Percentiles rank a stretch among this genome's conserved stretches.
Evolutionary conservation across 257 asterid species (phyloP).

Genomic region (Nicotiana paniculata): DNA sequence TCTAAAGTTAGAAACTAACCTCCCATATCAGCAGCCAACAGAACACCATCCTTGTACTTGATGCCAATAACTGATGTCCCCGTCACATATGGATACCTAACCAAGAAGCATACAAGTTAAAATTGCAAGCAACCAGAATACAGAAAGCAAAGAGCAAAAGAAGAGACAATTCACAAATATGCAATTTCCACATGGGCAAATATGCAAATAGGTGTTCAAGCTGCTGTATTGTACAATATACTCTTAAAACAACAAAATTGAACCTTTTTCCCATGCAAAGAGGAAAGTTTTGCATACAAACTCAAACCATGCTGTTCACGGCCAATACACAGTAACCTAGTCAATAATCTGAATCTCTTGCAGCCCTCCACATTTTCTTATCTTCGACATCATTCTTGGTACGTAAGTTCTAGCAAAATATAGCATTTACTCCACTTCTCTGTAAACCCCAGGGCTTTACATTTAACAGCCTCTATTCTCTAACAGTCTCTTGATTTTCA

Average conservation of each 20-base stretch:
- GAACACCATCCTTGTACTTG: constrained; percentile 88
- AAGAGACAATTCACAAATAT: background rate
- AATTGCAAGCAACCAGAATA: background rate
- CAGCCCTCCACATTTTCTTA: background rate
- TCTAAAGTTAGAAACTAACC: constrained; percentile 29
- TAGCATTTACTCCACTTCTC: background rate
- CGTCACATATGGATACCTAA: constrained; percentile 74
- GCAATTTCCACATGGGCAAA: background rate
- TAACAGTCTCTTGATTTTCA: background rate
- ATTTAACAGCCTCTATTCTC: background rate
- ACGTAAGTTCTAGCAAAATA: background rate
- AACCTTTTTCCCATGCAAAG: background rate
- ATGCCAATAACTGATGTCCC: constrained; percentile 87
- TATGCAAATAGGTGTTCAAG: background rate
- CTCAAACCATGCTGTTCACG: background rate
- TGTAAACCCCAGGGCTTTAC: background rate
- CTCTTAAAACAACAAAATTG: background rate
- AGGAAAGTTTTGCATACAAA: background rate
- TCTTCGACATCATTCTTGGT: background rate
- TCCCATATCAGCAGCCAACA: constrained; percentile 93
- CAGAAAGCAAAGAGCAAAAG: background rate
- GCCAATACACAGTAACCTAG: background rate
- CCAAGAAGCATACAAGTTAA: constrained; percentile 8
- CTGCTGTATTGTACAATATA: background rate
- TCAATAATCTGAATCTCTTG: background rate